phyloP scores from a whole-genome alignment of 257 asterid genomes.

The Thymus mandschuricus region DNA sequence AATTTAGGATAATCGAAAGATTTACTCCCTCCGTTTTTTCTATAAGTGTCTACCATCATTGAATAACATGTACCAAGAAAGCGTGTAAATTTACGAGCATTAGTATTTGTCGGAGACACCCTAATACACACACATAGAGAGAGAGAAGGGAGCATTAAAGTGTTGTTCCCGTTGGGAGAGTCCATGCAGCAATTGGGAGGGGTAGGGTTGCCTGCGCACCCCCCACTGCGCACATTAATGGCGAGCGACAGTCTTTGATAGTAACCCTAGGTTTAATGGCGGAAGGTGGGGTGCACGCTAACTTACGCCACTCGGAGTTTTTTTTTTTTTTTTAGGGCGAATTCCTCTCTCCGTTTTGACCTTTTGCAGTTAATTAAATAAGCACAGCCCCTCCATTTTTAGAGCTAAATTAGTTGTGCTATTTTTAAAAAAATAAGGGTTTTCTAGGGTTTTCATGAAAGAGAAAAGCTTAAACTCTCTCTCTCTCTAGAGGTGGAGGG shows the following conservation, averaged over 20 bases:
- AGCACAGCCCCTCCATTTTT: too few species aligned
- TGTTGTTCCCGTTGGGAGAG: conserved; percentile 39
- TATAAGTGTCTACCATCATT: too few species aligned
- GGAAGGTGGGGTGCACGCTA: conserved; percentile 10
- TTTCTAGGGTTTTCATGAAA: conserved; percentile 34
- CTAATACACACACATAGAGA: conserved; percentile 5
- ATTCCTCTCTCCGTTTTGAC: conserved; percentile 24
- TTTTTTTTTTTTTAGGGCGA: background rate
- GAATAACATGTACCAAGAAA: too few species aligned
- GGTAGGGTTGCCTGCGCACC: conserved; percentile 70
- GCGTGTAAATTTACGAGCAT: too few species aligned
- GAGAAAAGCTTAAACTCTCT: background rate
- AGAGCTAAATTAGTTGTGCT: too few species aligned
- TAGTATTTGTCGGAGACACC: conserved; percentile 10
- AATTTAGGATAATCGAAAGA: background rate
- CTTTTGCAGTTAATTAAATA: conserved; percentile 38
- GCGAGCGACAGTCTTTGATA: conserved; percentile 53
- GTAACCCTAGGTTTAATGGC: conserved; percentile 56
- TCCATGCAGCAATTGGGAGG: conserved; percentile 39
- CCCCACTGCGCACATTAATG: conserved; percentile 57
- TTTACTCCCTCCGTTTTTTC: background rate
- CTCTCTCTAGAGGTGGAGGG: conserved; percentile 16
- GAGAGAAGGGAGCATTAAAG: conserved; percentile 50
- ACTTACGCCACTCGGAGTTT: conserved; percentile 3
- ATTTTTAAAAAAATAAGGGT: conserved; percentile 10